These are phyloP conservation scores for Penicillium macrosclerotiorum DNA, from an alignment of 495 filamentous ascomycete genomes.

Conservation along the genomic window DNA sequence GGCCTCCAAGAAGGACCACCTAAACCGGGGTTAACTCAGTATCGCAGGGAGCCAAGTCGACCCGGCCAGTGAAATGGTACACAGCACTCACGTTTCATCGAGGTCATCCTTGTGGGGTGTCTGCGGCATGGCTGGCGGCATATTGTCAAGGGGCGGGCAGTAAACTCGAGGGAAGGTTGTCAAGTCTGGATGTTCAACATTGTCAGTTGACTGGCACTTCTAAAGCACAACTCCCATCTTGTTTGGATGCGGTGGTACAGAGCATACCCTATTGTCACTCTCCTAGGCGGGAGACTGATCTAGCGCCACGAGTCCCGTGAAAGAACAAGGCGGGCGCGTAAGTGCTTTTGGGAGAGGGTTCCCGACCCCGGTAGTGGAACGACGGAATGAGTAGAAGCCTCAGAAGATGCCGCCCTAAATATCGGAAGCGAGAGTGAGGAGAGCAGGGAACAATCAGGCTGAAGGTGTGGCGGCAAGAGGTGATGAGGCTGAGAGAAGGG, in stretches of 20 bases:
- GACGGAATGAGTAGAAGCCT: neutral
- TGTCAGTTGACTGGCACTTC: neutral
- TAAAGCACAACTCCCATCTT: neutral
- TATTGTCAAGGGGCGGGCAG: constrained; percentile 22
- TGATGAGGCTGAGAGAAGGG: constrained; percentile 36
- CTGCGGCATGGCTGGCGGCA: constrained; percentile 40
- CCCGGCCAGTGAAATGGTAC: too few species aligned
- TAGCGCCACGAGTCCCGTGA: constrained; percentile 23
- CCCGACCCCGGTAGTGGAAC: neutral
- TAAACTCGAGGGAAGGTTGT: neutral
- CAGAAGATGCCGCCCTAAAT: neutral
- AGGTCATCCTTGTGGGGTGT: constrained; percentile 79
- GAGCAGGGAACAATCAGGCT: constrained; percentile 8
- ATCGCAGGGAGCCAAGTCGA: too few species aligned
- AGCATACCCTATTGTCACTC: constrained; percentile 4
- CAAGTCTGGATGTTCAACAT: neutral
- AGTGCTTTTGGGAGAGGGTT: neutral
- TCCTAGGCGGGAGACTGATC: constrained; percentile 7
- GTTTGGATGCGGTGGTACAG: neutral
- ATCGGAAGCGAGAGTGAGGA: constrained; percentile 7
- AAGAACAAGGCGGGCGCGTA: neutral
- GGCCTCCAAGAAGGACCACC: constrained; percentile 84
- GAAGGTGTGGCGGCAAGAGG: constrained; percentile 19
- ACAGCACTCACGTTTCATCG: constrained; percentile 77
- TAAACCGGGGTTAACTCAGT: constrained; percentile 34